These are phyloP conservation scores for Cinnamomum micranthum DNA, from an alignment of 164 flowering plant genomes.

Conservation along the genomic window DNA sequence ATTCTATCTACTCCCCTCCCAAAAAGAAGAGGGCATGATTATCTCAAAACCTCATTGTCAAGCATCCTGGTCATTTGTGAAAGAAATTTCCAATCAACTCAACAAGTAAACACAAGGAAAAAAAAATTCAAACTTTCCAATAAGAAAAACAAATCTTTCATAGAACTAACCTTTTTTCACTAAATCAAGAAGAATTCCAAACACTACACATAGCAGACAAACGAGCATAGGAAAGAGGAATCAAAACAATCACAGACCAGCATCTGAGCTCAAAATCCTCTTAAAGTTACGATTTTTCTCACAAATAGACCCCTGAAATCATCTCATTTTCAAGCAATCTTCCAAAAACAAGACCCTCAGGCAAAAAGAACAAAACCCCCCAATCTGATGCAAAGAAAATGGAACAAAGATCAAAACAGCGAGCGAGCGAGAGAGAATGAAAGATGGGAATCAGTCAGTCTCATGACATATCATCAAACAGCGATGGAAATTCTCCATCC, in stretches of 20 bases:
- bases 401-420: neutral
- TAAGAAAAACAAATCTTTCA: no score
- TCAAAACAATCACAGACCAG: neutral
- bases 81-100: neutral
- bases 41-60: neutral
- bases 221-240: neutral
- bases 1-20: no score
- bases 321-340: neutral
- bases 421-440: neutral
- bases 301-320: neutral
- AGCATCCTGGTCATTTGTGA: neutral
- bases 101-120: neutral
- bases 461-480: neutral
- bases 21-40: no score
- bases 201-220: no score
- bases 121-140: no score
- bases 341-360: neutral
- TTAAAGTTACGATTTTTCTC: neutral
- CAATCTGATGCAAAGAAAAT: neutral
- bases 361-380: neutral
- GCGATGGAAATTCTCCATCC: no score
- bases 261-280: neutral
- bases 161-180: no score
- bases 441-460: neutral
- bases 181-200: no score